A percentile compares a stretch with the other conserved stretches of the same genome.
Conservation (phyloP, 352 stramenopile species). For the Blastocystis sp. region DNA sequence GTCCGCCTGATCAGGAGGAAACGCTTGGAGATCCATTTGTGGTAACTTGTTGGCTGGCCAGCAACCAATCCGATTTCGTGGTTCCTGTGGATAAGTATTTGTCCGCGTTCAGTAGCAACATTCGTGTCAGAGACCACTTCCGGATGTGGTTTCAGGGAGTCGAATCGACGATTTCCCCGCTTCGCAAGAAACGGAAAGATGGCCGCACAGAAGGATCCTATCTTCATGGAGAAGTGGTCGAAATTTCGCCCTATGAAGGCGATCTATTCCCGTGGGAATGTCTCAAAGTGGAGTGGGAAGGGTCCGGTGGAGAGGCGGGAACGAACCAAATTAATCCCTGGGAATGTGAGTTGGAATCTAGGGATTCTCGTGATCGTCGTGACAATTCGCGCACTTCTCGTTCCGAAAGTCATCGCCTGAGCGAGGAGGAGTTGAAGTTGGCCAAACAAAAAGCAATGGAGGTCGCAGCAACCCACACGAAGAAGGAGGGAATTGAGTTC, state of each 20-base stretch:
- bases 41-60: conserved; percentile 3
- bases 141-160: conserved; percentile 41
- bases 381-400: not conserved
- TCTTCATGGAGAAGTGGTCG: not conserved
- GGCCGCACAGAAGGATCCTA: not conserved
- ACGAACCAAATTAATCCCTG: conserved; percentile 49
- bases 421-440: conserved; percentile 9
- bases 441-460: not conserved
- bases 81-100: not conserved
- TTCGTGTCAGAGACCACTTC: not conserved
- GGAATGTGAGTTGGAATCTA: conserved; percentile 15
- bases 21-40: not conserved
- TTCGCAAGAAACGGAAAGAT: not conserved
- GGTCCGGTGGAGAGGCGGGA: not conserved
- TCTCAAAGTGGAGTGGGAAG: not conserved
- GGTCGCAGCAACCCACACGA: not conserved
- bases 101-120: conserved; percentile 6
- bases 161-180: not conserved
- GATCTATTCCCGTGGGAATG: conserved; percentile 30
- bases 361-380: not conserved
- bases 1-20: not conserved
- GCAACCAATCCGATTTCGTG: conserved; percentile 10
- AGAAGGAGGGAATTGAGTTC: conserved; percentile 28
- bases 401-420: not conserved
- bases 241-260: not conserved